Conservation (phyloP, 2,329 filamentous ascomycete genomes). For the Akanthomyces muscarius region DNA sequence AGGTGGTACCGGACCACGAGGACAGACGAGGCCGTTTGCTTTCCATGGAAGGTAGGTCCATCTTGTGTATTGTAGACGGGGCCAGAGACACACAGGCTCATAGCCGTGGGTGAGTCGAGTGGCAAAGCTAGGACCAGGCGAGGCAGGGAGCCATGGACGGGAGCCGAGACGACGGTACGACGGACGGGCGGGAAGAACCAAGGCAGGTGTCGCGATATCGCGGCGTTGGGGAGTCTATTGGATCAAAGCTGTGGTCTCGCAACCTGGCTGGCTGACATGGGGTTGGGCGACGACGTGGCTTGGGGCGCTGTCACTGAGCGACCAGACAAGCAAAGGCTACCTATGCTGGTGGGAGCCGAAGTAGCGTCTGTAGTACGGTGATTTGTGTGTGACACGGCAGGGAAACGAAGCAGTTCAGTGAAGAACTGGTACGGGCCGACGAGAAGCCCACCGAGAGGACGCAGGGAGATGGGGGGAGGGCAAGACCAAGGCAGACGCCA, state of each 20-base stretch:
- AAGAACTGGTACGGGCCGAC: slow-evolving; percentile 4
- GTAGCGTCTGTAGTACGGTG: slow-evolving; percentile 12
- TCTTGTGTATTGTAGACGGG: slow-evolving; percentile 31
- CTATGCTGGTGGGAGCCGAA: background rate
- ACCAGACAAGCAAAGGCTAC: slow-evolving; percentile 7
- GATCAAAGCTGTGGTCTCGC: slow-evolving; percentile 5
- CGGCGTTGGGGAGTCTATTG: slow-evolving; percentile 12
- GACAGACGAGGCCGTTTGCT: slow-evolving; percentile 49
- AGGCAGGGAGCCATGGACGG: slow-evolving; percentile 18
- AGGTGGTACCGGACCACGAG: slow-evolving; percentile 39
- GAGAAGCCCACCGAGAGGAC: slow-evolving; percentile 12
- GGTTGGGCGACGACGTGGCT: slow-evolving; percentile 16
- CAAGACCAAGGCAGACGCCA: background rate
- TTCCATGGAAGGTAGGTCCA: slow-evolving; percentile 51
- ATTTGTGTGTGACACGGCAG: slow-evolving; percentile 16
- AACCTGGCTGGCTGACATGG: slow-evolving; percentile 13
- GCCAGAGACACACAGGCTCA: slow-evolving; percentile 17
- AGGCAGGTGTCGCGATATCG: slow-evolving; percentile 12
- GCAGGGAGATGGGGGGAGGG: background rate
- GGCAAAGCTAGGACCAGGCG: slow-evolving; percentile 15
- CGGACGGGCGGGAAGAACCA: slow-evolving; percentile 1
- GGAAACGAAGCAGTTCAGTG: background rate
- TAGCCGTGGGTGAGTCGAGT: slow-evolving; percentile 17
- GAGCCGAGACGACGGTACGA: slow-evolving; percentile 11
- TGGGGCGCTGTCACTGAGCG: slow-evolving; percentile 10